Evolutionary conservation across 2,329 filamentous ascomycete genomes (phyloP).

Genomic region (Colletotrichum kahawae): DNA sequence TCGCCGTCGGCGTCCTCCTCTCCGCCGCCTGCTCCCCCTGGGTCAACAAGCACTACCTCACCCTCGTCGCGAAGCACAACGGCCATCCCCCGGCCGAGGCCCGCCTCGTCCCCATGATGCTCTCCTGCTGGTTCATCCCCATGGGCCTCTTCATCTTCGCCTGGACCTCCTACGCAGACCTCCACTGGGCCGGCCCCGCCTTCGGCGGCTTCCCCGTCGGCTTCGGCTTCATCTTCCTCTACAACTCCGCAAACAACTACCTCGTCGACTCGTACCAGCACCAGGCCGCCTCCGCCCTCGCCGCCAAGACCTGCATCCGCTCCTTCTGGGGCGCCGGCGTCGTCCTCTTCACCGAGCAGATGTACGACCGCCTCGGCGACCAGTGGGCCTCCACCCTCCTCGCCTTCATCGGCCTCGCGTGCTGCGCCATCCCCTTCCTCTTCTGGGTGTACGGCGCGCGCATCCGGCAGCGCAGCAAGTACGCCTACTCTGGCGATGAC

Average conservation of each 20-base stretch:
- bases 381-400: constrained; percentile 79
- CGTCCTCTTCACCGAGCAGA: constrained; percentile 82
- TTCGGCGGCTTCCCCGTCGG: constrained; percentile 76
- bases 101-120: constrained; percentile 84
- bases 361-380: constrained; percentile 75
- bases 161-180: constrained; percentile 65
- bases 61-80: constrained; percentile 63
- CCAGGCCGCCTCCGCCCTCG: constrained; percentile 81
- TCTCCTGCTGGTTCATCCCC: constrained; percentile 73
- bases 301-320: constrained; percentile 81
- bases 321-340: constrained; percentile 80
- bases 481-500: constrained; percentile 71
- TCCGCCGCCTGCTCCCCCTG: constrained; percentile 72
- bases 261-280: constrained; percentile 68
- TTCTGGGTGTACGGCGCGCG: constrained; percentile 79
- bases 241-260: constrained; percentile 81
- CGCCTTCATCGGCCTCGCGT: constrained; percentile 76
- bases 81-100: constrained; percentile 79
- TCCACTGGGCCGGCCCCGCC: constrained; percentile 75
- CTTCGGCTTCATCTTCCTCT: constrained; percentile 84
- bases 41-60: constrained; percentile 84
- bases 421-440: constrained; percentile 81
- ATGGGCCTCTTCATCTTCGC: constrained; percentile 64
- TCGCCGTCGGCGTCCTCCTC: constrained; percentile 75
- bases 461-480: constrained; percentile 74